These are phyloP conservation scores for Blastocystis sp. DNA, from an alignment of 352 stramenopile genomes.

Conservation along the genomic window DNA sequence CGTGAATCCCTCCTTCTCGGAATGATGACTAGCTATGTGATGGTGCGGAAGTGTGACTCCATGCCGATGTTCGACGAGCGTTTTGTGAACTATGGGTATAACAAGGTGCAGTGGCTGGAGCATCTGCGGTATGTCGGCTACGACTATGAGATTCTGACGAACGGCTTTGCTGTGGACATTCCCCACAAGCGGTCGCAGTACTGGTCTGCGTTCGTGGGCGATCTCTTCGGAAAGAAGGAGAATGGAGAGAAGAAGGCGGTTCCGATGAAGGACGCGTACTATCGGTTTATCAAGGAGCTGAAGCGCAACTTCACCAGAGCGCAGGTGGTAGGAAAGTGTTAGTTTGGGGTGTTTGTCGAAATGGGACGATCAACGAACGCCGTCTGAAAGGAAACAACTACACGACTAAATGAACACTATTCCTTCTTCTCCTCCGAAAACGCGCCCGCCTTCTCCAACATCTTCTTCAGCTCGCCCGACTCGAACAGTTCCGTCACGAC, in stretches of 20 bases:
- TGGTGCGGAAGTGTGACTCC: conserved; percentile 7
- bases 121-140: conserved; percentile 63
- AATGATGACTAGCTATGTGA: conserved; percentile 56
- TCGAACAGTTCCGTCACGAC: conserved; percentile 89
- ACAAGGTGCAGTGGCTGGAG: conserved; percentile 74
- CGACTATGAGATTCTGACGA: conserved; percentile 53
- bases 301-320: conserved; percentile 21
- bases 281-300: conserved; percentile 28
- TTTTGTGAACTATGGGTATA: conserved; percentile 73
- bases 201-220: conserved; percentile 17
- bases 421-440: conserved; percentile 52
- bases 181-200: conserved; percentile 46
- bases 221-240: conserved; percentile 20
- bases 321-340: conserved; percentile 39
- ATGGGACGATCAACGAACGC: too few species aligned
- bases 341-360: conserved; percentile 2
- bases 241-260: not conserved
- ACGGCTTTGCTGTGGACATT: conserved; percentile 57
- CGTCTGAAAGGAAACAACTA: not conserved
- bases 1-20: not conserved
- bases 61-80: conserved; percentile 70
- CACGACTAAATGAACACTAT: not conserved
- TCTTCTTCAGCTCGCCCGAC: conserved; percentile 84
- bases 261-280: conserved; percentile 19
- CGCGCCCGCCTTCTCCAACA: conserved; percentile 79